Evolutionary conservation across 2,329 filamentous ascomycete genomes (phyloP).

Genomic region (Hymenoscyphus fraxineus): DNA sequence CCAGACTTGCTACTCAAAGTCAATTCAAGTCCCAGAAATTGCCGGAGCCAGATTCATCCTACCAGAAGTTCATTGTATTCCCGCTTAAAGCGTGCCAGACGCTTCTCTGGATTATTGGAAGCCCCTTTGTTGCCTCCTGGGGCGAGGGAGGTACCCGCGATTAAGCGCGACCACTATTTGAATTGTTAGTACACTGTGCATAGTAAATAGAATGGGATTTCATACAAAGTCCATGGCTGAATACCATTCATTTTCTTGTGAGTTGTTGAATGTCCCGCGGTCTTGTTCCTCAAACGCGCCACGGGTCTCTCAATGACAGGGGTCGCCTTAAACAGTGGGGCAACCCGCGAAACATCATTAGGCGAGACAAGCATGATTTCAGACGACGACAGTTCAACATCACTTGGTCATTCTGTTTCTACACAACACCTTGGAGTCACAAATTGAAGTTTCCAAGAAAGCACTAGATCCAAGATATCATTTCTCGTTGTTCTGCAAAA

Average conservation of each 20-base stretch:
- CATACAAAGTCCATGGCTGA: constrained; percentile 32
- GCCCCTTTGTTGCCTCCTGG: constrained; percentile 53
- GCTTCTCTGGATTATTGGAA: constrained; percentile 59
- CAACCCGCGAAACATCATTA: not conserved
- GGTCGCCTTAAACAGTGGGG: not conserved
- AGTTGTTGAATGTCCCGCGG: not conserved
- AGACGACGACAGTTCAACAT: not conserved
- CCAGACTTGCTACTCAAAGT: constrained; percentile 50
- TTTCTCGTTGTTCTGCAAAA: too few relatives aligned
- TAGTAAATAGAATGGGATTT: not conserved
- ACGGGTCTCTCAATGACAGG: not conserved
- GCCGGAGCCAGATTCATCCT: constrained; percentile 26
- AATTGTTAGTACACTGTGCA: constrained; percentile 15
- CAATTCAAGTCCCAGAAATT: not conserved
- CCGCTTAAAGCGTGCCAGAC: constrained; percentile 63
- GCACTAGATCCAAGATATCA: too few relatives aligned
- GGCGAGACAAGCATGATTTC: not conserved
- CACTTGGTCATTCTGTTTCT: not conserved
- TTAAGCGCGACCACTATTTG: constrained; percentile 61
- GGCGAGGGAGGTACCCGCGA: constrained; percentile 59
- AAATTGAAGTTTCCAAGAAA: too few relatives aligned
- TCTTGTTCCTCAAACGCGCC: not conserved
- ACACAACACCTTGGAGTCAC: not conserved
- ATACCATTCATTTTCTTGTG: constrained; percentile 13
- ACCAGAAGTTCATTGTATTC: constrained; percentile 62